phyloP scores from a whole-genome alignment of 106 monocot genomes.

The Amphibolis antarctica region DNA sequence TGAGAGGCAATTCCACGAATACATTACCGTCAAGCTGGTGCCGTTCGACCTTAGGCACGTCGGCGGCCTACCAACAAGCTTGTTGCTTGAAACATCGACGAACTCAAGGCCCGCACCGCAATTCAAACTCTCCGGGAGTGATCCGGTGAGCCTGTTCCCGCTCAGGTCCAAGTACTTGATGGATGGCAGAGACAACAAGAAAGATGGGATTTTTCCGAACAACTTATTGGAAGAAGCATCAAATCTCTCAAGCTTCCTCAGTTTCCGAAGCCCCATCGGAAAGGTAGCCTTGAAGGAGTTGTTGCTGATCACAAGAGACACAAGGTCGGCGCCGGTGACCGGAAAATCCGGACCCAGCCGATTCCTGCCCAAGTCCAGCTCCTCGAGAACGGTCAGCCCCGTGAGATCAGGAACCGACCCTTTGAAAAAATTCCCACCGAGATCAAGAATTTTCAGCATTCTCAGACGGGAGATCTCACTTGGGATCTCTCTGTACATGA shows the following conservation, averaged over 20 bases:
- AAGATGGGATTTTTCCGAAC: conserved; percentile 39
- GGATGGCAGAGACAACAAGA: conserved; percentile 41
- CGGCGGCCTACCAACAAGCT: conserved; percentile 48
- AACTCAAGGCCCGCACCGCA: conserved; percentile 33
- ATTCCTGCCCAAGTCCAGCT: conserved; percentile 44
- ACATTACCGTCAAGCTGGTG: conserved; percentile 23
- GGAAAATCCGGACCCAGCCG: conserved; percentile 45
- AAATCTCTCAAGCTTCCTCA: conserved; percentile 33
- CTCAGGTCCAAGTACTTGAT: conserved; percentile 46
- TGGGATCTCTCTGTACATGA: conserved; percentile 43
- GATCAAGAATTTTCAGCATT: conserved; percentile 25
- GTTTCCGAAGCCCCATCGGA: conserved; percentile 11
- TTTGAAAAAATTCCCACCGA: conserved; percentile 28
- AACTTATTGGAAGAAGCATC: conserved; percentile 52
- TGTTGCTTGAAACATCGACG: conserved; percentile 58
- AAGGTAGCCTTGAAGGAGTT: conserved; percentile 30
- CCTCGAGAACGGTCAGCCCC: conserved; percentile 18
- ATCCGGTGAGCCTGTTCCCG: conserved; percentile 39
- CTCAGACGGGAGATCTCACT: conserved; percentile 15
- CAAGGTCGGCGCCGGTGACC: conserved; percentile 9
- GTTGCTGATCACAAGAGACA: conserved; percentile 21
- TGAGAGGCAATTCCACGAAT: conserved; percentile 62
- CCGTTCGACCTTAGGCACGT: conserved; percentile 34
- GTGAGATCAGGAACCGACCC: conserved; percentile 43
- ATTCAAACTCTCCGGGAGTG: conserved; percentile 20